These are phyloP conservation scores for Didymosphaeria variabile DNA, from an alignment of 2,329 filamentous ascomycete species.

Conservation along the genomic window DNA sequence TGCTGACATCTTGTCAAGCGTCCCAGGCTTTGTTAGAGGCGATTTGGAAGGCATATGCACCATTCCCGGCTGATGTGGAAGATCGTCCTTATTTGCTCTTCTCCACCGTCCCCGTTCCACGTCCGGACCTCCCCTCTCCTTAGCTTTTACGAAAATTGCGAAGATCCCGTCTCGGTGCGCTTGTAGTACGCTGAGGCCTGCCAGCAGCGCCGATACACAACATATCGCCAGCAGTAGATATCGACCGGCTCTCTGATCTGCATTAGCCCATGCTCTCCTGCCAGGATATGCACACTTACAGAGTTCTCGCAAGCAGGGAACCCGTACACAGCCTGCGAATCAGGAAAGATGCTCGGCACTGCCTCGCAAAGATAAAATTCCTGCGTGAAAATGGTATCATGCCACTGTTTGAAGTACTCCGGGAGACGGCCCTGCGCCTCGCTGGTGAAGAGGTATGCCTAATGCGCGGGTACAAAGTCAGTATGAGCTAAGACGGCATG, in stretches of 20 bases:
- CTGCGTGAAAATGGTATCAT: slow-evolving; percentile 15
- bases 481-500: neutral
- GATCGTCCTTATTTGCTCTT: neutral
- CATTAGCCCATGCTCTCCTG: neutral
- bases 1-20: neutral
- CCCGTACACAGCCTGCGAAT: slow-evolving; percentile 18
- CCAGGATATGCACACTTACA: slow-evolving; percentile 14
- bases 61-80: slow-evolving; percentile 1
- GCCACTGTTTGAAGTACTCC: slow-evolving; percentile 13
- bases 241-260: slow-evolving; percentile 5
- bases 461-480: neutral
- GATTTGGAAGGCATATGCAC: neutral
- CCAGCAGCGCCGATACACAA: slow-evolving; percentile 14
- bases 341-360: slow-evolving; percentile 17
- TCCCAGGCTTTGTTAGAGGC: neutral
- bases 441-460: slow-evolving; percentile 19
- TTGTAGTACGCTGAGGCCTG: slow-evolving; percentile 12
- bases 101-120: neutral
- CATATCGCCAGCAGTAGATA: slow-evolving; percentile 8
- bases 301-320: slow-evolving; percentile 21
- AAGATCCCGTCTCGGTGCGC: slow-evolving; percentile 15
- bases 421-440: slow-evolving; percentile 17
- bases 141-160: neutral
- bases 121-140: neutral
- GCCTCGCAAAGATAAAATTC: slow-evolving; percentile 26